Conservation (phyloP, 1,139 yeast species). For the Suhomyces bribrorum region DNA sequence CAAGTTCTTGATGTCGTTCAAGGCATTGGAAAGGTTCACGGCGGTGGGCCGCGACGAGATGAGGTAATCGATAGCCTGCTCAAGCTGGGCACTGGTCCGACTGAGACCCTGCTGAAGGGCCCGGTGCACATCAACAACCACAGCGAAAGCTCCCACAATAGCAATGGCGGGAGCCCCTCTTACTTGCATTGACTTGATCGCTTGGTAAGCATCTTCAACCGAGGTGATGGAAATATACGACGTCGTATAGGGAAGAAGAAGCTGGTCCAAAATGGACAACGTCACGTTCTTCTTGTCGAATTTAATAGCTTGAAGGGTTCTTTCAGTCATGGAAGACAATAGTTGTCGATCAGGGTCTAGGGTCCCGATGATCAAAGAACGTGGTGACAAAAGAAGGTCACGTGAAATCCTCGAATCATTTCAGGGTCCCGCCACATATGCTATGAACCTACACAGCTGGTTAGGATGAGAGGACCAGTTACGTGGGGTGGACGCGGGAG, state of each 20-base stretch:
- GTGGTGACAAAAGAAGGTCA: constrained; percentile 3
- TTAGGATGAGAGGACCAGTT: too few species aligned
- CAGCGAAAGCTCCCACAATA: constrained; percentile 83
- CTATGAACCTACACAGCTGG: too few species aligned
- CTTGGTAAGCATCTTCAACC: constrained; percentile 74
- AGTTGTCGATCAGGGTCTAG: too few species aligned
- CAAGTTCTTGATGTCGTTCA: constrained; percentile 54
- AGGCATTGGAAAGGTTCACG: constrained; percentile 83
- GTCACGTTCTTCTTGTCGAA: constrained; percentile 51
- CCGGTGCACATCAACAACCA: constrained; percentile 65
- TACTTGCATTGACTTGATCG: constrained; percentile 88
- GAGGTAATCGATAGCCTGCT: constrained; percentile 59
- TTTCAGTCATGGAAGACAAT: constrained; percentile 7
- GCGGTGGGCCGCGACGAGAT: constrained; percentile 92
- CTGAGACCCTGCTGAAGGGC: constrained; percentile 14
- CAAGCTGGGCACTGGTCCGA: constrained; percentile 33
- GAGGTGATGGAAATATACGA: constrained; percentile 60
- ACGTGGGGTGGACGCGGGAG: too few species aligned
- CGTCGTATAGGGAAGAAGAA: constrained; percentile 77
- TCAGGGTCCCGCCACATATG: too few species aligned
- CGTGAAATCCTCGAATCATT: constrained; percentile 4
- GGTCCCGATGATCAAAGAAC: too few species aligned
- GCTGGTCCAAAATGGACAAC: constrained; percentile 75
- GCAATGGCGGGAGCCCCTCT: constrained; percentile 99
- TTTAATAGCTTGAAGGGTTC: constrained; percentile 64